Evolutionary conservation across 257 asterid species (phyloP).

Genomic region (Nyctanthes arbortristis): DNA sequence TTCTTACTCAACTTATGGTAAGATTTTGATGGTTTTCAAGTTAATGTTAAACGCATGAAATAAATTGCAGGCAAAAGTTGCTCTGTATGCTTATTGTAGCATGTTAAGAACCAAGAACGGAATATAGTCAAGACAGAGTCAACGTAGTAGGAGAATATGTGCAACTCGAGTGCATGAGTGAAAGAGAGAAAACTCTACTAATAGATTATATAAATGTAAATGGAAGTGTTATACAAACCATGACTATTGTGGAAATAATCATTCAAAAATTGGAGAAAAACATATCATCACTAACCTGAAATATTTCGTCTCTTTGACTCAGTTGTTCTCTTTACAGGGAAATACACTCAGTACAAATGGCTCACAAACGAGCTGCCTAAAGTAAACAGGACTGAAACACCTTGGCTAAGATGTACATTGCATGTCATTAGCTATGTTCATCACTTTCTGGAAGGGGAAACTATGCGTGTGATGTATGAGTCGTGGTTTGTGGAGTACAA

Average conservation of each 20-base stretch:
- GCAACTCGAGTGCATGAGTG: neutral
- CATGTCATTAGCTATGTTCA: conserved; percentile 51
- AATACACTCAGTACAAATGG: conserved; percentile 62
- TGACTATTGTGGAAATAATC: neutral
- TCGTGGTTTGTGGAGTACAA: conserved; percentile 53
- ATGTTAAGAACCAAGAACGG: neutral
- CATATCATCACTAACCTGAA: neutral
- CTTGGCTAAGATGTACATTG: conserved; percentile 71
- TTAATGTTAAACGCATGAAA: neutral
- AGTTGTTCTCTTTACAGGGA: conserved; percentile 34
- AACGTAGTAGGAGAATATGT: neutral
- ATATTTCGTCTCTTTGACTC: no score
- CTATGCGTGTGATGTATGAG: conserved; percentile 63
- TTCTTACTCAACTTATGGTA: conserved; percentile 68
- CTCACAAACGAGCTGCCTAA: conserved; percentile 45
- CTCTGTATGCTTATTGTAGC: neutral
- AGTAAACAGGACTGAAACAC: conserved; percentile 60
- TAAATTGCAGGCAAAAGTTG: neutral
- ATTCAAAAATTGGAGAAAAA: neutral
- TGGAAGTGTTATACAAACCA: neutral
- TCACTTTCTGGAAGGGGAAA: conserved; percentile 76
- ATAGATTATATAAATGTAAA: neutral
- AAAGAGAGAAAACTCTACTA: neutral
- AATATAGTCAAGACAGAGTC: neutral
- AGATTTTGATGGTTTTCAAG: neutral